Conservation (phyloP, 257 asterid genomes). For the Ajuga chamaepitys region DNA sequence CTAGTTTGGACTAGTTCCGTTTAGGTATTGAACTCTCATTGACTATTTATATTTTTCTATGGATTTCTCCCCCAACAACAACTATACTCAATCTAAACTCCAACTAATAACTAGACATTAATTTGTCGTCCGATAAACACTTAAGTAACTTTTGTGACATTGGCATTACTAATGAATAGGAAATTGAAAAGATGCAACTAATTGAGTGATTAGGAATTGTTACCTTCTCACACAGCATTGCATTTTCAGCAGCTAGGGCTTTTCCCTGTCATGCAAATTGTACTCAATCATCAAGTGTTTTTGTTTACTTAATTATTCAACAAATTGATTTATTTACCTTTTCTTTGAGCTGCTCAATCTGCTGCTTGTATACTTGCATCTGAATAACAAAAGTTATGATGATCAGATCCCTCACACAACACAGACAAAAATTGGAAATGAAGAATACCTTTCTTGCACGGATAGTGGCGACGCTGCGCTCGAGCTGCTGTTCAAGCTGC, state of each 20-base stretch:
- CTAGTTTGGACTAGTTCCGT: no score
- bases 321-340: slow-evolving; percentile 47
- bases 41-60: no score
- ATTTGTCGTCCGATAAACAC: no score
- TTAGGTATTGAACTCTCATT: no score
- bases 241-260: slow-evolving; percentile 73
- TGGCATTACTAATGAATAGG: no score
- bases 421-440: neutral
- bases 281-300: neutral
- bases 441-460: slow-evolving; percentile 68
- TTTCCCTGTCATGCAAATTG: slow-evolving; percentile 36
- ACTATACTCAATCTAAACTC: no score
- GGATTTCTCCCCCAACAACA: no score
- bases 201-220: no score
- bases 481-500: slow-evolving; percentile 74
- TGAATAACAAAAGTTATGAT: slow-evolving; percentile 9
- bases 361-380: slow-evolving; percentile 78
- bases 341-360: slow-evolving; percentile 60
- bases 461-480: slow-evolving; percentile 52
- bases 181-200: no score
- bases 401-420: neutral
- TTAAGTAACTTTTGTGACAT: no score
- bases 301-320: no score
- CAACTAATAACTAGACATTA: no score
- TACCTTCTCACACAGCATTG: slow-evolving; percentile 66